Base-by-base conservation (phyloP, 1,284 basidiomycete genomes). In the Leccinum subrobustum region DNA sequence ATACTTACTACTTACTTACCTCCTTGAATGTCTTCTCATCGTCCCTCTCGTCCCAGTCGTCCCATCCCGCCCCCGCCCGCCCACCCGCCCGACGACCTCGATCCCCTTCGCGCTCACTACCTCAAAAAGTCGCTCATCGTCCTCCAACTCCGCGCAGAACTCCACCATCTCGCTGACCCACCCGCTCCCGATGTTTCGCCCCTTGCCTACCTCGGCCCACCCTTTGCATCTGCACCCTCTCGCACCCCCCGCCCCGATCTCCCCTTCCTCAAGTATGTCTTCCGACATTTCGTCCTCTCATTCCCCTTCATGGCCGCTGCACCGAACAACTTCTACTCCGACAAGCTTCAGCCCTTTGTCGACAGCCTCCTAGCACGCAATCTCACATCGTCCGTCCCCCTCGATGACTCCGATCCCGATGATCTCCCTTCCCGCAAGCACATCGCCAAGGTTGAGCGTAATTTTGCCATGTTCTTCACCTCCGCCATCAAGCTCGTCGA, bases 51-150 rank as follows among this genome's bases (percentile, higher is more conserved):
- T 14, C 67, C 68, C 9, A 37, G 55, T 6, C 64, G 67, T 11
- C 53, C 64, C 14, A 42, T 42, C 39, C 39, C 39, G n/a, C 57
- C 54, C 29, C 61, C 66, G 18, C 42, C 14, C 23, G 23, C 57
- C 12, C 56, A 47, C 47, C 62, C 42, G 14, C 62, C 55, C 33
- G 7, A 55, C 4, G 51, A 56, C 56, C 81, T 96, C 53, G 93
- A 92, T 0, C 92, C 95, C 4, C 77, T 95, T 31, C 87, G 94
- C 44, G 93, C 94, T 1, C 95, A 98, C 72, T 98, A 98, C 75
- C 89, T 98, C 72, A 98, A 97, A 79, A 96, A 96, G 76, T 84
- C 91, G n/a, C 87, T 98, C 58, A 85, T 98, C 52, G 86, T 91
- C 65, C 86, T 97, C 50, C 89, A 98, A 74, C 88, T 96, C 65